These are phyloP conservation scores for Daldinia childiae DNA, from an alignment of 495 filamentous ascomycete genomes.

Conservation along the genomic window DNA sequence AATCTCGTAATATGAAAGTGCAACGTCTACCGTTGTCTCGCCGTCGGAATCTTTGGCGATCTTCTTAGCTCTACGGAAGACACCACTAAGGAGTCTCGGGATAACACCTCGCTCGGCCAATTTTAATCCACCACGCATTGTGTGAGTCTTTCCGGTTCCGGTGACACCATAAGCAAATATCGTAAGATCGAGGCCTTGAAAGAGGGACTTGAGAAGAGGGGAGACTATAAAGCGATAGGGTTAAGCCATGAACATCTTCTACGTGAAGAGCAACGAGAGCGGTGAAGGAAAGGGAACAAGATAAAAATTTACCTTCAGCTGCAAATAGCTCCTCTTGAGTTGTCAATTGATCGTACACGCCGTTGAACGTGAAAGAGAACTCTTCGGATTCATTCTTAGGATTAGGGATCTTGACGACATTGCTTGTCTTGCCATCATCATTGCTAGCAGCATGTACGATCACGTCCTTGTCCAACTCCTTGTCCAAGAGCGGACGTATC, in stretches of 20 bases:
- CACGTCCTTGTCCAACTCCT: constrained; percentile 82
- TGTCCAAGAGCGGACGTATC: constrained; percentile 84
- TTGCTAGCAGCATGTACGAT: constrained; percentile 74
- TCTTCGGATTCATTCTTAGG: constrained; percentile 91
- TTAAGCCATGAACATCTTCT: constrained; percentile 12
- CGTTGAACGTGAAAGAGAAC: constrained; percentile 94
- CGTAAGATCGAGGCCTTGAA: constrained; percentile 92
- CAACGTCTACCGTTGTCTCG: constrained; percentile 76
- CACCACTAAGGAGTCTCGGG: constrained; percentile 83
- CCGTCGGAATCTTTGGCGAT: constrained; percentile 84
- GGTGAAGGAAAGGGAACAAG: constrained; percentile 7
- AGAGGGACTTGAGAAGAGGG: constrained; percentile 83
- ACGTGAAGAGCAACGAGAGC: constrained; percentile 6
- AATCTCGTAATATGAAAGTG: constrained; percentile 96
- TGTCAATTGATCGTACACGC: constrained; percentile 82
- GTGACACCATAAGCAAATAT: constrained; percentile 97
- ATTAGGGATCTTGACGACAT: constrained; percentile 88
- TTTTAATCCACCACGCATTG: constrained; percentile 93
- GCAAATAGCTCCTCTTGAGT: constrained; percentile 89
- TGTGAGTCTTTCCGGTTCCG: constrained; percentile 96
- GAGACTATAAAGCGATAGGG: constrained; percentile 50
- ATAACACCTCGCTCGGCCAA: constrained; percentile 92
- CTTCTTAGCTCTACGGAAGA: constrained; percentile 87
- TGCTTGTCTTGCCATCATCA: constrained; percentile 66
- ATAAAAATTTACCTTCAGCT: constrained; percentile 73